Base-by-base conservation (phyloP, 2,329 filamentous ascomycete genomes). In the Elsinoe perseae region DNA sequence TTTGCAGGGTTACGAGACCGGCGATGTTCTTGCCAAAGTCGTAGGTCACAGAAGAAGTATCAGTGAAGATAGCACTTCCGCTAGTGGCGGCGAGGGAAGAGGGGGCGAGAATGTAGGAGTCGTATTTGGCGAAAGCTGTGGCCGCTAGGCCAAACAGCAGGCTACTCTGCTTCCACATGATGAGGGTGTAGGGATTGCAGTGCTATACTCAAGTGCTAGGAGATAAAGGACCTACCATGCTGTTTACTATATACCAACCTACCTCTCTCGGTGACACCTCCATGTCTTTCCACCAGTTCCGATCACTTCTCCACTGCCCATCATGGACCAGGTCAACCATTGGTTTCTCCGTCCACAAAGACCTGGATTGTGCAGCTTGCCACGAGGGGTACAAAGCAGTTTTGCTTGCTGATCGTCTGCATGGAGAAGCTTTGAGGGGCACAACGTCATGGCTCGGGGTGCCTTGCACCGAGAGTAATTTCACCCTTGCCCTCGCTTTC, bases 1-100 rank as follows among this genome's bases (percentile, higher is more conserved):
- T 64, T 3, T 61, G 63, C 27, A 75, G 58, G 1, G 66, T 67
- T 1, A 74, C 70, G 5, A 72, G 57, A 1, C 73, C 73, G 3
- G 70, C 72, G 27, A 75, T 73, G 60, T 75, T 75, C 57, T 59
- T 56, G 18, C 60, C 63, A 53, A 68, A 75, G 61, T 75, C 73
- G 53, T 69, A 73, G 2, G 73, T 70, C 0, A 69, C 70, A 9
- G 71, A 67, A 10, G 73, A 69, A 7, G 64, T 55, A 32, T 64
- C 69, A 20, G 66, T 55, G 58, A 73, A 74, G 14, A 65, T 59
- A 10, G 70, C 64, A 54, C 61, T 68, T 36, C 68, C 69, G 61
- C 56, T 4, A n/a, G n/a, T n/a, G n/a, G n/a, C n/a, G n/a, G n/a
- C n/a, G n/a, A n/a, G n/a, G n/a, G 61, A 40, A 25, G 64, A 56